Base-by-base conservation (phyloP, 768 basidiomycete genomes). In the Mycena haematopus region DNA sequence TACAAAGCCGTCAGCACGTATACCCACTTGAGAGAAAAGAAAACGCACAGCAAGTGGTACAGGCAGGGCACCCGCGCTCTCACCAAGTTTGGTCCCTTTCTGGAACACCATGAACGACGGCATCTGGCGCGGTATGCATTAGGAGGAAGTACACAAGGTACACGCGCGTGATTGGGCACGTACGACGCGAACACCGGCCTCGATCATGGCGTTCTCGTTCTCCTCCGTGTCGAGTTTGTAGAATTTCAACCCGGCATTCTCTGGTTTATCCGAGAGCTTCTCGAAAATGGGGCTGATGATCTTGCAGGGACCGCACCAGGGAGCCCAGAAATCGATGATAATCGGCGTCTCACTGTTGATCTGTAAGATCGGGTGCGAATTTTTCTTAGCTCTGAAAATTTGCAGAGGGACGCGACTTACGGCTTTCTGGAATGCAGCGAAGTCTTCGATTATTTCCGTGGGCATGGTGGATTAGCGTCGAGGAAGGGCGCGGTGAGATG, bases 171-270 rank as follows among this genome's bases (percentile, higher is more conserved):
- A 58, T 40, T 10, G 13, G 3, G 7, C 25, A 80, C 88, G 38
- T 71, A 90, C 89, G 55, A 86, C 87, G 61, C 84, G 80, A 59
- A 91, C 77, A 42, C 83, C 84, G 53, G 82, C 84, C 73, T 89
- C 87, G 60, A 84, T 73, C 1, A 83, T 70, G 52, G 90, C 83
- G 0, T 82, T 79, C 5, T 70, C 62, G 55, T 83, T 82, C 38
- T 77, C 78, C 67, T 94, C 92, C 31, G 91, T 83, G 65, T 94
- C 85, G 58, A 92, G 86, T 71, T 89, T 90, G 80, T 87, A 90
- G 73, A 91, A 89, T 19, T 80, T 79, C 57, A 89, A 71, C 14
- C 71, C 76, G 2, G 73, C 63, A 55, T 67, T 70, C 22, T 73
- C 71, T 6, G 67, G 66, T 13, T 69, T 45, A 0, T 76, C 65